Base-by-base conservation (phyloP, 2,329 filamentous ascomycete genomes). In the Ophiosphaerella korrae region DNA sequence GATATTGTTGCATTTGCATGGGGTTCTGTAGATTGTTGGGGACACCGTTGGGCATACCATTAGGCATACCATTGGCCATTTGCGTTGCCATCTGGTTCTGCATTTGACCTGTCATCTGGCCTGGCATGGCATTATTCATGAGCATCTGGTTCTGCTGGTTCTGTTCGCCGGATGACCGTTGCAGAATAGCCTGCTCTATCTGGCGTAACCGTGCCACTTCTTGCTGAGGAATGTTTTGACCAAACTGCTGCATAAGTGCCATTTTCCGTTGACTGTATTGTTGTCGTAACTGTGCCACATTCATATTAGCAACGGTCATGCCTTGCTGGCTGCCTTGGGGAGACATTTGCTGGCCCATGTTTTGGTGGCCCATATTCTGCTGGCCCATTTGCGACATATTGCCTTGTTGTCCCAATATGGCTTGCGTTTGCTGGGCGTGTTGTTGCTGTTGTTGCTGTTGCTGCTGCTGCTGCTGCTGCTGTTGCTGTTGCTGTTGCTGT, bases 1-100 rank as follows among this genome's bases (percentile, higher is more conserved):
- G 68, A 40, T 70, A 68, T 44, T 69, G 66, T 39, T 71, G 68
- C 62, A 71, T 67, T 49, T 71, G 69, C 36, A 63, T 62, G 3
- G 63, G 62, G 14, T 63, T 66, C 23, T 60, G 37, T 39, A 13
- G 56, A 1, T 47, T 57, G 36, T 57, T 55, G 16, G 54, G 58
- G 8, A 51, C 62, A 8, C 35, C 55, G 35, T 53, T 58, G 12
- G 62, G 52, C 56, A 63, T 61, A 32, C 55, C 54, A 40, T 54
- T 50, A 4, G 18, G 18, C 18, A 21, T 2, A 21, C 18, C 18
- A 21, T 21, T 21, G 18, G 18, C 18, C 3, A 21, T 21, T 21
- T 21, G 18, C 18, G 18, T 21, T 21, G 18, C 18, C 52, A 68
- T 67, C 35, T 68, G 67, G 32, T 49, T 48, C 12, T 69, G 60